Percentiles rank a stretch among this genome's conserved stretches.
These are phyloP conservation scores for Telfairia occidentalis DNA, from an alignment of 331 rosid species.

Conservation along the genomic window DNA sequence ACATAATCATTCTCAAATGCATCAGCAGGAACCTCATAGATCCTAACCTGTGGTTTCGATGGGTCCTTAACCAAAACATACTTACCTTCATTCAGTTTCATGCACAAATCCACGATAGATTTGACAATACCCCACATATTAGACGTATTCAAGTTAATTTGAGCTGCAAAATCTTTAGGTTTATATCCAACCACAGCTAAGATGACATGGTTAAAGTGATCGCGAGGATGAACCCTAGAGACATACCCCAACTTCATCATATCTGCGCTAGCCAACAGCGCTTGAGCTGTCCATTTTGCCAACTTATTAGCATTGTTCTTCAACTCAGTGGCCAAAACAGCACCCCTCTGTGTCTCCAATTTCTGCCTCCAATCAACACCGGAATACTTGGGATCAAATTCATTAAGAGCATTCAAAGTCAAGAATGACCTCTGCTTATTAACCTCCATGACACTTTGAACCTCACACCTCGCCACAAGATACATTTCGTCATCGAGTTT, in stretches of 20 bases:
- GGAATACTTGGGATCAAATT: constrained; percentile 77
- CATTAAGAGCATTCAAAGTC: constrained; percentile 79
- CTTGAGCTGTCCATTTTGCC: constrained; percentile 96
- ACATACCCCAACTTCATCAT: constrained; percentile 92
- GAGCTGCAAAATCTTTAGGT: constrained; percentile 70
- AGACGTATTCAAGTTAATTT: constrained; percentile 59
- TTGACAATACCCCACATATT: constrained; percentile 97
- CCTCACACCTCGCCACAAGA: constrained; percentile 80
- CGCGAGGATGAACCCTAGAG: constrained; percentile 88
- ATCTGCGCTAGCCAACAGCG: constrained; percentile 71
- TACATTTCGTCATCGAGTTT: constrained; percentile 72
- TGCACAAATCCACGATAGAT: constrained; percentile 84
- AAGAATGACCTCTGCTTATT: constrained; percentile 75
- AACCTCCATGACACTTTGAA: constrained; percentile 71
- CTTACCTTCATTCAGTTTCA: constrained; percentile 85
- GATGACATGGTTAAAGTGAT: constrained; percentile 82
- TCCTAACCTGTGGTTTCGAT: constrained; percentile 84
- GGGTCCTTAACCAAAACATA: constrained; percentile 91
- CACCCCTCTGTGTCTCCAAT: constrained; percentile 92
- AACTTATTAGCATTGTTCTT: constrained; percentile 89
- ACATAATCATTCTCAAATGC: constrained; percentile 89
- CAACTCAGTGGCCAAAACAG: constrained; percentile 87
- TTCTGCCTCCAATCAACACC: constrained; percentile 96
- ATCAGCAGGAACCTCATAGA: constrained; percentile 73
- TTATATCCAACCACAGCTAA: constrained; percentile 88